A percentile compares a stretch with the other conserved stretches of the same genome.
These are phyloP conservation scores for Anthostomella pinea DNA, from an alignment of 2,329 filamentous ascomycete species.

Conservation along the genomic window DNA sequence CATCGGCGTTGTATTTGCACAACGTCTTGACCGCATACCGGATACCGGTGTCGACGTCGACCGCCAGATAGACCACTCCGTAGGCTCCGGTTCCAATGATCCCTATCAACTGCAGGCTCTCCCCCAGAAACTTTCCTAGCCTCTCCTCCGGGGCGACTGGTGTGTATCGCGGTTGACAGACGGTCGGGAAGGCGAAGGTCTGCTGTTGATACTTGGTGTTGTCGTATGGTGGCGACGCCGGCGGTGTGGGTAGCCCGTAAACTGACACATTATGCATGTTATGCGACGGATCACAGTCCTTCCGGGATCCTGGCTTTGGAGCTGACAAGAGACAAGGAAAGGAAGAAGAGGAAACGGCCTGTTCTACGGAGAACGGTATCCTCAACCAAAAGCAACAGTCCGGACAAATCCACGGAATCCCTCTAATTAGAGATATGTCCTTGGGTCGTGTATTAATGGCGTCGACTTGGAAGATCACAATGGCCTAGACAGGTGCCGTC, in stretches of 20 bases:
- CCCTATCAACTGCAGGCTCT: conserved; percentile 76
- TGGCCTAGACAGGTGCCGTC: conserved; percentile 8
- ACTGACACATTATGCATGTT: conserved; percentile 60
- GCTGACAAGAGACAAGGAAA: conserved; percentile 25
- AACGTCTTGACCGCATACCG: conserved; percentile 96
- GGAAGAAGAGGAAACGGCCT: conserved; percentile 32
- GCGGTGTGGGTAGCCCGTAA: conserved; percentile 57
- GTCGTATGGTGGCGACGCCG: conserved; percentile 55
- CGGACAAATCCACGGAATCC: conserved; percentile 25
- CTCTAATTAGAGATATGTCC: conserved; percentile 21
- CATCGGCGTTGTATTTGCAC: conserved; percentile 79
- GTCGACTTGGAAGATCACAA: conserved; percentile 34
- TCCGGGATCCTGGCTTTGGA: conserved; percentile 19
- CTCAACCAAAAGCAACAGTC: conserved; percentile 27
- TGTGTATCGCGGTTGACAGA: conserved; percentile 46
- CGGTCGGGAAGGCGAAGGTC: conserved; percentile 35
- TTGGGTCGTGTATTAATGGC: conserved; percentile 46
- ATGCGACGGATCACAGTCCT: conserved; percentile 33
- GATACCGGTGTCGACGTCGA: conserved; percentile 76
- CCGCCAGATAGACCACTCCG: conserved; percentile 88
- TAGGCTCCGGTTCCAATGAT: conserved; percentile 94
- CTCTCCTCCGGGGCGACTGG: conserved; percentile 76
- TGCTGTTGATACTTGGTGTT: conserved; percentile 43
- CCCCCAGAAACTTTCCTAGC: conserved; percentile 78
- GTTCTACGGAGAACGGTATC: conserved; percentile 28